Evolutionary conservation across 148 eudicot genomes (phyloP), one percentile per base, ranked within the genome.

Genomic region (Gaultheria prostrata): DNA sequence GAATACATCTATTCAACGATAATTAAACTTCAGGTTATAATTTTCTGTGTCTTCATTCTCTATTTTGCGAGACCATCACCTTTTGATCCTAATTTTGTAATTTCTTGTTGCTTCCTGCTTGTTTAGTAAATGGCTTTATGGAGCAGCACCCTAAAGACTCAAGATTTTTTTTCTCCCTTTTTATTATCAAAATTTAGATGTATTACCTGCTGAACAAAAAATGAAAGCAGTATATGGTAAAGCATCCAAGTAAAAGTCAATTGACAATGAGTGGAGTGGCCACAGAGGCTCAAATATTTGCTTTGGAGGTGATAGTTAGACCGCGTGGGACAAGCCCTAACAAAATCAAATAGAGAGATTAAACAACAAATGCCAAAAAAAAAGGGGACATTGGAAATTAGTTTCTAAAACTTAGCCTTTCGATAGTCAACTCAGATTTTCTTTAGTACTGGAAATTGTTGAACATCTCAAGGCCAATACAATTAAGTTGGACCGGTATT

Each of bases 1-100:
- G 92, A 92, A 78, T 89, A 89, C 87, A 93, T 97, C 75, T 90
- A 93, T 85, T 90, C 97, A 79, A 87, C 95, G 50, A 89, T 97
- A 45, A 90, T 97, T 45, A 97, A 93, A 85, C 97, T 97, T 76
- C 99, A 97, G 99, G 99, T 97, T 89, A 73, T 71, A 4, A 48
- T 84, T 65, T 83, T 46, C 20, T 26, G 50, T 17, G 32, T n/a
- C 77, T 33, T 84, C 51, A 21, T 76, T 78, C 50, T 26, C 74
- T n/a, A 67, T 67, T 28, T 81, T 33, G 3, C 39, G 26, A 48
- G 21, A 61, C 21, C 28, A 10, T 50, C 59, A 45, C 83, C 10
- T 3, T 46, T 12, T 35, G 33, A 59, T 63, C 43, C 70, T 79
- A 57, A 35, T 56, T 63, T 61, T 20, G 20, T 18, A 26, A 26